phyloP scores from a whole-genome alignment of 495 filamentous ascomycete genomes.

The Talaromyces trachyspermus region DNA sequence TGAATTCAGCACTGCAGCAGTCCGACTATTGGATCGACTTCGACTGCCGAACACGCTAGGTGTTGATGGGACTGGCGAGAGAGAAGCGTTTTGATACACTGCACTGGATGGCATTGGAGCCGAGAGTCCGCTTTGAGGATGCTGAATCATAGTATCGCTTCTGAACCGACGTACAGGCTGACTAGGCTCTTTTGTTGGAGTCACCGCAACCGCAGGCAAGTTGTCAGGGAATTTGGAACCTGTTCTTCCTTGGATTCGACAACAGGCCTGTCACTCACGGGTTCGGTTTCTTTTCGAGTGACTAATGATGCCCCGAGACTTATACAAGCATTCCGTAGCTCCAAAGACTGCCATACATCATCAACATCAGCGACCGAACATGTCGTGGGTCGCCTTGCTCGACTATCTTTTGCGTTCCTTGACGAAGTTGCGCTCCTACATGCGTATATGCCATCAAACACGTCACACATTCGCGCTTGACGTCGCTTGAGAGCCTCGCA shows the following conservation, averaged over 20 bases:
- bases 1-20: constrained; percentile 39
- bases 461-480: constrained; percentile 61
- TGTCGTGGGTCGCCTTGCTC: constrained; percentile 70
- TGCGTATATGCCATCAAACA: constrained; percentile 72
- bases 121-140: constrained; percentile 35
- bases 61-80: constrained; percentile 29
- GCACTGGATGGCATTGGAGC: constrained; percentile 8
- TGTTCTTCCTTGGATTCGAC: constrained; percentile 20
- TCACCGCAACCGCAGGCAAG: constrained; percentile 45
- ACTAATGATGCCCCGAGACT: constrained; percentile 29
- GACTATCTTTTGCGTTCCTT: constrained; percentile 63
- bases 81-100: constrained; percentile 21
- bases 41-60: constrained; percentile 26
- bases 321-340: constrained; percentile 54
- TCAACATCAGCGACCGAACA: constrained; percentile 70
- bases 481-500: constrained; percentile 37
- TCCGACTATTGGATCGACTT: constrained; percentile 46
- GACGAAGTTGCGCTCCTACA: constrained; percentile 61
- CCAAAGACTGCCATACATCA: constrained; percentile 74
- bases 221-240: constrained; percentile 18
- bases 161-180: constrained; percentile 44
- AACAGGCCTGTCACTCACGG: constrained; percentile 17
- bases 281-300: constrained; percentile 14
- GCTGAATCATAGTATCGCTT: constrained; percentile 56
- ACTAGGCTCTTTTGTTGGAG: constrained; percentile 53